A percentile compares a stretch with the other conserved stretches of the same genome.
Conservation (phyloP, 1,284 basidiomycete species). For the Phylloboletellus chloephorus region DNA sequence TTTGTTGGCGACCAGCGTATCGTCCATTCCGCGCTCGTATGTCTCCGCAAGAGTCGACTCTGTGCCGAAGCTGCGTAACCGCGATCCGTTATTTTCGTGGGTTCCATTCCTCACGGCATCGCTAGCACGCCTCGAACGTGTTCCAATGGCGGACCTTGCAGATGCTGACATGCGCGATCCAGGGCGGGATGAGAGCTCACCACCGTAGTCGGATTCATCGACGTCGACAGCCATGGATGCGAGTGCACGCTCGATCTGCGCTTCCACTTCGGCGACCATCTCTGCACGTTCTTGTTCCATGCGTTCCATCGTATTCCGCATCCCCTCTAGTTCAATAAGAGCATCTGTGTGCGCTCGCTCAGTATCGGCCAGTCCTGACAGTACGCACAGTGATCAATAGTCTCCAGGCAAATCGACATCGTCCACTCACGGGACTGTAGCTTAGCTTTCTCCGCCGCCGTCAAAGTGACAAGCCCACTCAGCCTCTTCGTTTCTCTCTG, state of each 20-base stretch:
- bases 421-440: constrained; percentile 60
- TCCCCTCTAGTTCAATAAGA: constrained; percentile 59
- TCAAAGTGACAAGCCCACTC: constrained; percentile 70
- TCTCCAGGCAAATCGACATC: not conserved
- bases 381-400: constrained; percentile 12
- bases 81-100: constrained; percentile 23
- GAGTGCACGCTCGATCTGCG: constrained; percentile 78
- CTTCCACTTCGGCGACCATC: constrained; percentile 84
- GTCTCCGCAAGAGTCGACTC: constrained; percentile 71
- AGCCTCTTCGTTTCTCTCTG: constrained; percentile 80
- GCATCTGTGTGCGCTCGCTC: constrained; percentile 71
- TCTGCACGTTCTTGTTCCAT: constrained; percentile 81
- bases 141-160: constrained; percentile 43
- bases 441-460: constrained; percentile 70
- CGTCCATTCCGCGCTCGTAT: constrained; percentile 42
- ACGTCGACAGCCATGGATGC: constrained; percentile 77
- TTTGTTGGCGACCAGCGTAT: constrained; percentile 35
- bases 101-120: constrained; percentile 44
- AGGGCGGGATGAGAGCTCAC: constrained; percentile 44
- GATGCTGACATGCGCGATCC: constrained; percentile 39
- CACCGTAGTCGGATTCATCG: constrained; percentile 66
- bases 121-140: constrained; percentile 50
- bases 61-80: constrained; percentile 62
- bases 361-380: constrained; percentile 60
- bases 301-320: constrained; percentile 72